A percentile compares a stretch with the other conserved stretches of the same genome.
Evolutionary conservation across 176 grass and related monocot genomes (phyloP).

Genomic region (Oryza longistaminata): DNA sequence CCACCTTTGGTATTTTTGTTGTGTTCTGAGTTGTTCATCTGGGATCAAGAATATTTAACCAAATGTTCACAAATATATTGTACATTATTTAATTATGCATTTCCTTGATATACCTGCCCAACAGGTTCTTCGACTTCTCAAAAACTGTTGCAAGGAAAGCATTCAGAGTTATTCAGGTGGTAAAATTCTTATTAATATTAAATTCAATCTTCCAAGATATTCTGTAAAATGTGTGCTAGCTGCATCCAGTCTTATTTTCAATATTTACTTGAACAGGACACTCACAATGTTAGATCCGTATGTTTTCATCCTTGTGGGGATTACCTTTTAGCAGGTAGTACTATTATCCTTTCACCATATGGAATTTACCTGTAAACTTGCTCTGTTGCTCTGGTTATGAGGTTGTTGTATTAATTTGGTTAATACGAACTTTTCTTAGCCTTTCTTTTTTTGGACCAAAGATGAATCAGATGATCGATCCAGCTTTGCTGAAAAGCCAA

Average conservation of each 20-base stretch:
- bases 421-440: slow-evolving; percentile 16
- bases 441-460: neutral
- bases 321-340: slow-evolving; percentile 97
- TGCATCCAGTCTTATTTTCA: slow-evolving; percentile 6
- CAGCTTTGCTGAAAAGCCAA: neutral
- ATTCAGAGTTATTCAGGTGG: slow-evolving; percentile 97
- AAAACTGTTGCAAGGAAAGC: slow-evolving; percentile 91
- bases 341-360: slow-evolving; percentile 20
- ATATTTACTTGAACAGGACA: slow-evolving; percentile 70
- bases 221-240: neutral
- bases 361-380: slow-evolving; percentile 21
- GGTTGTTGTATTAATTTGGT: slow-evolving; percentile 17
- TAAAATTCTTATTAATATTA: slow-evolving; percentile 23
- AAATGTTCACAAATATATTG: neutral
- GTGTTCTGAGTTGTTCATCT: neutral
- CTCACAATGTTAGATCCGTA: slow-evolving; percentile 97
- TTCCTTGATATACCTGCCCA: neutral
- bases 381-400: slow-evolving; percentile 14
- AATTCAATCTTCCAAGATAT: slow-evolving; percentile 15
- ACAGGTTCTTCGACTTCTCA: slow-evolving; percentile 97
- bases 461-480: neutral
- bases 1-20: slow-evolving; percentile 15
- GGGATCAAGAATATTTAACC: neutral
- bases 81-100: slow-evolving; percentile 14
- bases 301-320: slow-evolving; percentile 98